Evolutionary conservation across 2,329 filamentous ascomycete species (phyloP), one percentile per base, ranked within the genome.

Genomic region (Penicillium janthinellum): DNA sequence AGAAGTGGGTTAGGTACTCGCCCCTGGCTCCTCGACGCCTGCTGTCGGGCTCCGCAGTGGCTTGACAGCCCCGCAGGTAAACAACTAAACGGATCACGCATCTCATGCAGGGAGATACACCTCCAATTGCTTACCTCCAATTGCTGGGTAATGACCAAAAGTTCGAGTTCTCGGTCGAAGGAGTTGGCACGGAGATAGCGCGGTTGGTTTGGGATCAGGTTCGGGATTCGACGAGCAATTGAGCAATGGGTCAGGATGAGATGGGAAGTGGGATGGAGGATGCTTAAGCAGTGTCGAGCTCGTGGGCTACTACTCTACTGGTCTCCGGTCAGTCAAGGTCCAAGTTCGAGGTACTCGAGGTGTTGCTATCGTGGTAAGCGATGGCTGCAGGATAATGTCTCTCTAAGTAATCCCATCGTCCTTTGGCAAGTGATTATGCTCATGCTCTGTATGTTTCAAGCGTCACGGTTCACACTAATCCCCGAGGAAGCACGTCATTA

Each of bases 11-110:
- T 55, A 31, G 49, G 34, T 28, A 15, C 35, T 52, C 41, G 47
- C 35, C 41, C 48, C 41, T 50, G 47, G 55, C 49, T 45, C 48
- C 35, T 25, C 35, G n/a, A 52, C 49, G 49, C 38, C 41, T 52
- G 39, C 34, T 42, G 28, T 34, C 41, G 37, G 57, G 57, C 59
- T 64, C 63, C 63, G 63, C 64, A 64, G 64, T 65, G 64, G 64
- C 64, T 65, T 64, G 64, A 63, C 59, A 61, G 61, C 64, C 64
- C 64, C 25, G 25, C 64, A 62, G 50, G 49, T 63, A 53, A 61
- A 63, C 60, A 63, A 58, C 63, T 62, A 53, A 64, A 64, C 61
- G 62, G 59, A 65, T 63, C 63, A 63, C 56, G 60, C 57, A 64
- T 62, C 60, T 64, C 62, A 45, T 65, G 61, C 63, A 65, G 54